These are phyloP conservation scores for Oxytropis ochrocephala DNA, from an alignment of 306 rosid genomes.

Conservation along the genomic window DNA sequence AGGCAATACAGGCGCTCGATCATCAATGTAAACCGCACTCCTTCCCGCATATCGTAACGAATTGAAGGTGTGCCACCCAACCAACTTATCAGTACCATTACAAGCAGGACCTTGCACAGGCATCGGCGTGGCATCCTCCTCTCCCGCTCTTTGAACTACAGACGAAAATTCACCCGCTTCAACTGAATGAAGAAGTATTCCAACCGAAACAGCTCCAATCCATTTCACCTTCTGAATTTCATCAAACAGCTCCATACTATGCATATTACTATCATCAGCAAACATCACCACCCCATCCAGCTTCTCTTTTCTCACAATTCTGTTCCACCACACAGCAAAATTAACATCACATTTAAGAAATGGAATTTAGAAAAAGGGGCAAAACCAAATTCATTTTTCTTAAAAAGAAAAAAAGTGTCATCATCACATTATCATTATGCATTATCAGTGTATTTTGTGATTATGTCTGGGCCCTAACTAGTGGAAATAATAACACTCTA, in stretches of 20 bases:
- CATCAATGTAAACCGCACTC: constrained; percentile 75
- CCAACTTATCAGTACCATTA: constrained; percentile 70
- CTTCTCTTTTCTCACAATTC: constrained; percentile 72
- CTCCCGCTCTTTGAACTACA: constrained; percentile 28
- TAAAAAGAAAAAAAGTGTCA: neutral
- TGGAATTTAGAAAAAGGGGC: neutral
- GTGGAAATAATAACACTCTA: neutral
- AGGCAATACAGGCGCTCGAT: constrained; percentile 76
- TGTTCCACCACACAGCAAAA: constrained; percentile 43
- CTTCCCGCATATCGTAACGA: constrained; percentile 54
- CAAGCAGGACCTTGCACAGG: constrained; percentile 99
- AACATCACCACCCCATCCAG: constrained; percentile 89
- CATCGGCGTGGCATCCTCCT: constrained; percentile 38
- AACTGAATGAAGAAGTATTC: constrained; percentile 67
- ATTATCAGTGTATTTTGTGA: constrained; percentile 1
- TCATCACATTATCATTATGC: neutral
- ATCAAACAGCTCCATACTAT: constrained; percentile 88
- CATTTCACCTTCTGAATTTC: constrained; percentile 80
- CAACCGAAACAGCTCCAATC: constrained; percentile 94
- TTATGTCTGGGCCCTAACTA: neutral
- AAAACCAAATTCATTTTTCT: neutral
- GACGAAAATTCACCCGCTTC: constrained; percentile 33
- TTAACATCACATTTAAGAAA: constrained; percentile 20
- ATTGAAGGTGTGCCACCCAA: constrained; percentile 97
- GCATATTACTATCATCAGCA: constrained; percentile 99